phyloP scores from a whole-genome alignment of 1,284 basidiomycete species.

The Fistulina hepatica region DNA sequence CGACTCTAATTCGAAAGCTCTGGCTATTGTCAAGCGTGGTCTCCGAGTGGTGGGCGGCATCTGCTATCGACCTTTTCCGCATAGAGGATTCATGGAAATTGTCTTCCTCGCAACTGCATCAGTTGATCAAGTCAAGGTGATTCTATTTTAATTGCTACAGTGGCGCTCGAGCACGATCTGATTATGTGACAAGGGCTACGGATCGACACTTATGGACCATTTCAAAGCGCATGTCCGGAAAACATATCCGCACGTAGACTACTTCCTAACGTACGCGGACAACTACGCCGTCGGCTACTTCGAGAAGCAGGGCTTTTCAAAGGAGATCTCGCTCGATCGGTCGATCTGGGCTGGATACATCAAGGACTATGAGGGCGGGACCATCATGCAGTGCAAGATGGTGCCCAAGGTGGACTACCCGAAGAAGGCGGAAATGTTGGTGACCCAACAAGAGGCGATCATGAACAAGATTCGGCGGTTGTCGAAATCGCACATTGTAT shows the following conservation, averaged over 20 bases:
- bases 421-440: constrained; percentile 69
- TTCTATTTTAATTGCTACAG: constrained; percentile 16
- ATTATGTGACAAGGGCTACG: constrained; percentile 78
- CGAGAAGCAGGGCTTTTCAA: constrained; percentile 98
- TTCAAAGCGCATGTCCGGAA: constrained; percentile 89
- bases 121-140: constrained; percentile 93
- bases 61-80: constrained; percentile 93
- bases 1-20: constrained; percentile 82
- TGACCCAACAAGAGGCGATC: constrained; percentile 82
- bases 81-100: constrained; percentile 94
- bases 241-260: constrained; percentile 74
- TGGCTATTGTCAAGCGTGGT: constrained; percentile 94
- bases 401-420: constrained; percentile 86
- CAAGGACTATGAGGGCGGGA: constrained; percentile 99
- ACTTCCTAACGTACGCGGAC: constrained; percentile 97
- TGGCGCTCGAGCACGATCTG: constrained; percentile 7
- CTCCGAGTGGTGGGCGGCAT: constrained; percentile 97
- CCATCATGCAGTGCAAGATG: constrained; percentile 98
- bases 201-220: constrained; percentile 98
- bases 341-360: constrained; percentile 98
- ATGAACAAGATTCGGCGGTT: constrained; percentile 82
- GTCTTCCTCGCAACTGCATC: constrained; percentile 98
- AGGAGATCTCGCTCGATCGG: constrained; percentile 88
- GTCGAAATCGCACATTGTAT: constrained; percentile 80
- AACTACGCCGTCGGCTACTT: constrained; percentile 99